These are phyloP conservation scores for Friedmanniomyces simplex DNA, from an alignment of 495 filamentous ascomycete genomes.

Conservation along the genomic window DNA sequence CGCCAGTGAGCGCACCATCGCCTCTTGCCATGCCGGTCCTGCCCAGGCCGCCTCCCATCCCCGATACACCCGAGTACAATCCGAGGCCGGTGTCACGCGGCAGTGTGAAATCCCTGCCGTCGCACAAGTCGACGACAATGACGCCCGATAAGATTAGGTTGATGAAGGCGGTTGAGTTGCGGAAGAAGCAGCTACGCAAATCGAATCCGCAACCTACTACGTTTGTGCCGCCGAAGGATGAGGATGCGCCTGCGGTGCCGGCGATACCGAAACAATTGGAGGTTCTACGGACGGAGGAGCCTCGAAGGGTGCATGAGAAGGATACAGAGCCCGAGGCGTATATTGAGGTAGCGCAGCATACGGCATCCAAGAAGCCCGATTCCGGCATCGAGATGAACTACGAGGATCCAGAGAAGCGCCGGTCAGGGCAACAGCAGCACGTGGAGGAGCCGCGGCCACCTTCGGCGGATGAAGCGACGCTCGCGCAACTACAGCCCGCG, in stretches of 20 bases:
- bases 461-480: neutral
- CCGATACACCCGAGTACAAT: conserved; percentile 32
- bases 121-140: conserved; percentile 50
- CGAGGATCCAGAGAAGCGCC: neutral
- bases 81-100: conserved; percentile 43
- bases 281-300: neutral
- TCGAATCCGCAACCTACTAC: conserved; percentile 10
- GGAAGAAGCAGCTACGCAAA: conserved; percentile 53
- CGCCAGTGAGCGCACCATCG: conserved; percentile 15
- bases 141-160: conserved; percentile 84
- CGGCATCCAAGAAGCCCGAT: conserved; percentile 16
- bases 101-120: conserved; percentile 34
- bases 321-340: neutral
- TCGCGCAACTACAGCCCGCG: neutral
- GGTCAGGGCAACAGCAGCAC: neutral
- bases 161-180: conserved; percentile 85
- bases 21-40: conserved; percentile 3
- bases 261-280: neutral
- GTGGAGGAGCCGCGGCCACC: neutral
- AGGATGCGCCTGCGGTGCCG: conserved; percentile 13
- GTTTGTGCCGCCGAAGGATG: conserved; percentile 11
- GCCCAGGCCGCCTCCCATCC: conserved; percentile 32
- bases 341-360: neutral
- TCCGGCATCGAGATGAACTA: conserved; percentile 22
- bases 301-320: neutral